Conservation (phyloP, 768 basidiomycete genomes). For the Hydnomerulius pinastri region DNA sequence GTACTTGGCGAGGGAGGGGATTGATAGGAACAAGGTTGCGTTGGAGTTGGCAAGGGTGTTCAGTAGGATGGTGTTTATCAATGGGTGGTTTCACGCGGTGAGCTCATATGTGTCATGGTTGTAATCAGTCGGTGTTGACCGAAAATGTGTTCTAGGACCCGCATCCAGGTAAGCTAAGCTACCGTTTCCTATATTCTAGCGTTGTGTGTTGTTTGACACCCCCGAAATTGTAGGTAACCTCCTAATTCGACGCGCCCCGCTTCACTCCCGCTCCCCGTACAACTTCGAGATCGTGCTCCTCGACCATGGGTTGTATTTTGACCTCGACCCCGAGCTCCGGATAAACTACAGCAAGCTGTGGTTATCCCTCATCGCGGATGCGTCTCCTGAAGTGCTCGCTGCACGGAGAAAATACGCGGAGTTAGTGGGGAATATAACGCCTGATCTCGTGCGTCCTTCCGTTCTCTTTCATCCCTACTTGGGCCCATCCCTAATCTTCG, state of each 20-base stretch:
- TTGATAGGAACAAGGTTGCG: conserved; percentile 93
- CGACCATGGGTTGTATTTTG: conserved; percentile 95
- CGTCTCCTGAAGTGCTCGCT: conserved; percentile 60
- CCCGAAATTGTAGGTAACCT: conserved; percentile 67
- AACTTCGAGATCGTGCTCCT: conserved; percentile 96
- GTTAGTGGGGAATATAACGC: conserved; percentile 87
- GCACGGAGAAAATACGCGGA: conserved; percentile 87
- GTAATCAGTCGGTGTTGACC: no score
- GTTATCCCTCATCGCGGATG: conserved; percentile 81
- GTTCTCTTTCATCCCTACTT: no score
- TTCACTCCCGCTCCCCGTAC: conserved; percentile 70
- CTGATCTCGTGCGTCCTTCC: conserved; percentile 65
- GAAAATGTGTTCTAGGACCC: conserved; percentile 64
- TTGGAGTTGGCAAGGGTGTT: conserved; percentile 91
- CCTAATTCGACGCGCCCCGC: conserved; percentile 76
- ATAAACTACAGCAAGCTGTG: conserved; percentile 87
- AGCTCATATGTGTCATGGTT: no score
- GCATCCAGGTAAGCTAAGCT: conserved; percentile 64
- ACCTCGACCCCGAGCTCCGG: conserved; percentile 77
- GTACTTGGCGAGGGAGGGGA: conserved; percentile 78
- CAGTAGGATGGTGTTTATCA: conserved; percentile 92
- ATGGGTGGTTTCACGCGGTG: conserved; percentile 88
- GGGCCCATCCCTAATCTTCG: no score
- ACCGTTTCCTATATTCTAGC: no score
- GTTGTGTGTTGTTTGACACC: no score